Evolutionary conservation across 441 rosid species (phyloP).

Genomic region (Omphalea diandra): DNA sequence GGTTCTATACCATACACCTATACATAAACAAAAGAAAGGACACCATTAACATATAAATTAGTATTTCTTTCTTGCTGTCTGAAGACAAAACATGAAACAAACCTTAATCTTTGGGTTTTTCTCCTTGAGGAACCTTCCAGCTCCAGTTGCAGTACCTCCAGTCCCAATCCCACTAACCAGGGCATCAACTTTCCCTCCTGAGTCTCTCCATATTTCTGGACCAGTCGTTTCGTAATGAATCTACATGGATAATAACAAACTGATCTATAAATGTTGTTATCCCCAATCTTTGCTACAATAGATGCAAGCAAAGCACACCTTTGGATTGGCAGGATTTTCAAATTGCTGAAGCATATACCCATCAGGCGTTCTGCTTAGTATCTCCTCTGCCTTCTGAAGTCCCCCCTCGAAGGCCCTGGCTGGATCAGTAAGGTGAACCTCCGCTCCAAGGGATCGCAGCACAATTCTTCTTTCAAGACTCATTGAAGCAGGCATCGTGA

Average conservation of each 20-base stretch:
- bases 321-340: conserved; percentile 23
- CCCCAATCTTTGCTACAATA: too few species aligned
- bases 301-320: background rate
- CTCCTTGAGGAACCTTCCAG: conserved; percentile 16
- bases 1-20: conserved; percentile 78
- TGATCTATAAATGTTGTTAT: background rate
- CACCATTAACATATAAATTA: background rate
- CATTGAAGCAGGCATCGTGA: conserved; percentile 14
- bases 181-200: conserved; percentile 12
- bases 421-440: conserved; percentile 15
- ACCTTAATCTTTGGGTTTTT: conserved; percentile 12
- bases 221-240: conserved; percentile 20
- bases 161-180: conserved; percentile 18
- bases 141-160: conserved; percentile 13
- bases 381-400: conserved; percentile 16
- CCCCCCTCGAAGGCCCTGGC: conserved; percentile 18
- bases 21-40: conserved; percentile 15
- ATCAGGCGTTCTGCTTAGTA: conserved; percentile 10
- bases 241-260: background rate
- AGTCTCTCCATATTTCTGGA: conserved; percentile 18
- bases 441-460: conserved; percentile 17
- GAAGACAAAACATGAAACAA: background rate
- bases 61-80: background rate
- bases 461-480: conserved; percentile 22
- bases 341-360: conserved; percentile 17